A percentile compares a stretch with the other conserved stretches of the same genome.
These are phyloP conservation scores for Pestalotiopsis fici DNA, from an alignment of 2,329 filamentous ascomycete species.

Conservation along the genomic window DNA sequence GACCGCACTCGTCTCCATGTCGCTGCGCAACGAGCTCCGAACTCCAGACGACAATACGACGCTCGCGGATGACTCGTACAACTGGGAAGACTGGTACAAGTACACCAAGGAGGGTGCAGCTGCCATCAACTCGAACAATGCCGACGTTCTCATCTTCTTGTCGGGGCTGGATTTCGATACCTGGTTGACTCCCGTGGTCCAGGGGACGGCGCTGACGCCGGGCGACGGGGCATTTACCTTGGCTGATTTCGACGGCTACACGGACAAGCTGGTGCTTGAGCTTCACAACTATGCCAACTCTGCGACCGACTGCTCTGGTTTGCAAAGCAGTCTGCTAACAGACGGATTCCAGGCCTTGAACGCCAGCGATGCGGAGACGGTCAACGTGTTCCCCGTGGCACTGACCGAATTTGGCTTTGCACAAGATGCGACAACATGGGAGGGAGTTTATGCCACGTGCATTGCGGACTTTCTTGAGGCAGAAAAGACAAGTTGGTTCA, in stretches of 20 bases:
- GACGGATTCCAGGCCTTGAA: slow-evolving; percentile 56
- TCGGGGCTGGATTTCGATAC: slow-evolving; percentile 62
- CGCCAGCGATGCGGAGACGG: slow-evolving; percentile 31
- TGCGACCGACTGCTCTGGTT: slow-evolving; percentile 46
- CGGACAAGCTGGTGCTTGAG: slow-evolving; percentile 59
- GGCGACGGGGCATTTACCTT: slow-evolving; percentile 43
- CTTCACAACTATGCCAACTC: slow-evolving; percentile 61
- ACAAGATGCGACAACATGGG: slow-evolving; percentile 47
- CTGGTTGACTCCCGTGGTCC: slow-evolving; percentile 50
- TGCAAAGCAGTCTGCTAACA: slow-evolving; percentile 47
- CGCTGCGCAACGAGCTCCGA: slow-evolving; percentile 56
- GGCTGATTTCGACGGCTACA: slow-evolving; percentile 48
- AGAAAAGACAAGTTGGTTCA: slow-evolving; percentile 55
- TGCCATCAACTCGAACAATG: slow-evolving; percentile 52
- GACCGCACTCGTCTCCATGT: slow-evolving; percentile 49
- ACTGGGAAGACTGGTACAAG: slow-evolving; percentile 58
- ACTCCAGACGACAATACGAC: slow-evolving; percentile 37
- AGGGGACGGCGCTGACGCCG: slow-evolving; percentile 47
- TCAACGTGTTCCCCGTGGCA: slow-evolving; percentile 49
- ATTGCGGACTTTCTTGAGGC: slow-evolving; percentile 48
- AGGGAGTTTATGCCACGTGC: slow-evolving; percentile 52
- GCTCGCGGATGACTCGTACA: slow-evolving; percentile 42
- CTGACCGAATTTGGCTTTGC: slow-evolving; percentile 57
- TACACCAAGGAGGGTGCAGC: slow-evolving; percentile 48
- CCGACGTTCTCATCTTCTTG: slow-evolving; percentile 56